A percentile compares a stretch with the other conserved stretches of the same genome.
These are phyloP conservation scores for Xylaria sp. DNA, from an alignment of 2,329 filamentous ascomycete genomes.

Conservation along the genomic window DNA sequence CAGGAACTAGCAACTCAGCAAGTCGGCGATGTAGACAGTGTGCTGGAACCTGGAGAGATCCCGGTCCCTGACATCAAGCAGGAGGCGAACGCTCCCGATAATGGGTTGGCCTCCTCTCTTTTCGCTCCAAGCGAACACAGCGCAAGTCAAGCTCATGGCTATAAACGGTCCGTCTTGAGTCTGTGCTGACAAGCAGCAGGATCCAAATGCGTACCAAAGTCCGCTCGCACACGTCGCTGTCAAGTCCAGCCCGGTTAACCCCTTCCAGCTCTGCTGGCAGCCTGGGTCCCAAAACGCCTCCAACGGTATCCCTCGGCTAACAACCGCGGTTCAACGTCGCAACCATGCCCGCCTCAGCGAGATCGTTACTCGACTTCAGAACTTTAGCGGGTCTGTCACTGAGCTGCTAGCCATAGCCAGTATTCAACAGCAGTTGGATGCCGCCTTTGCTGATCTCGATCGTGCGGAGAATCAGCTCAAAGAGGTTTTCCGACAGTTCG, in stretches of 20 bases:
- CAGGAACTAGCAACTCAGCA: background rate
- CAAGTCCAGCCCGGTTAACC: background rate
- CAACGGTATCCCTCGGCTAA: background rate
- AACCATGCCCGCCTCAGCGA: slow-evolving; percentile 17
- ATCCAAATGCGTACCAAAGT: background rate
- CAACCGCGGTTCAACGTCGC: slow-evolving; percentile 6
- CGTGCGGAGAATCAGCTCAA: slow-evolving; percentile 20
- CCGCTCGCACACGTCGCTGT: slow-evolving; percentile 1
- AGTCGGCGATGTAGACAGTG: background rate
- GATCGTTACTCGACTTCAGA: slow-evolving; percentile 19
- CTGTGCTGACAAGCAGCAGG: slow-evolving; percentile 3
- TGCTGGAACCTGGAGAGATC: slow-evolving; percentile 14
- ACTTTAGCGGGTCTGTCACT: slow-evolving; percentile 23
- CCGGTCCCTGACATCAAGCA: background rate
- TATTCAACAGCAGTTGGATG: slow-evolving; percentile 23
- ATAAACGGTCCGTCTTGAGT: background rate
- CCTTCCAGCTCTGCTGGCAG: background rate
- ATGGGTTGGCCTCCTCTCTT: background rate
- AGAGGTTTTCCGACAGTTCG: slow-evolving; percentile 14
- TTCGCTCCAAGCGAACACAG: background rate
- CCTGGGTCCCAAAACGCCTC: background rate
- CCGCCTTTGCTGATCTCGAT: slow-evolving; percentile 19
- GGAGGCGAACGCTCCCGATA: background rate
- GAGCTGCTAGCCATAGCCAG: slow-evolving; percentile 21
- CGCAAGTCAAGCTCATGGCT: slow-evolving; percentile 3